phyloP scores from a whole-genome alignment of 148 eudicot genomes.

The Vaccinium corymbosum region DNA sequence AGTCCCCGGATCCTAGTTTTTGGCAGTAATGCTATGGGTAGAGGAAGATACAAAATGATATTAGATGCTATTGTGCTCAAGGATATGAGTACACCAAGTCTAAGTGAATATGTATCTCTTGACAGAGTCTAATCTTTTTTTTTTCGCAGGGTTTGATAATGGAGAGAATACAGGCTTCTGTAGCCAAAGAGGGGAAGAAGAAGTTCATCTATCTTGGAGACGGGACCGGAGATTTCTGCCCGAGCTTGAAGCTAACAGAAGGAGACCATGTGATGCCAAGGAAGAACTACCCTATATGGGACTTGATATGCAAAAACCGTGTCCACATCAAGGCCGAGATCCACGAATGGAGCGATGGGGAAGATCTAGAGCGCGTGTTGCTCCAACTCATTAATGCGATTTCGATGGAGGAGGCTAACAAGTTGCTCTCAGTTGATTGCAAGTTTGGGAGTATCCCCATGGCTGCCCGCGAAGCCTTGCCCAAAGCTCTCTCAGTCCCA shows the following conservation, averaged over 20 bases:
- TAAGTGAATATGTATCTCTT: too few relatives aligned
- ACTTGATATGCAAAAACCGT: conserved; percentile 50
- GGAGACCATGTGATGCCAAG: conserved; percentile 69
- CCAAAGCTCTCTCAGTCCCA: conserved; percentile 47
- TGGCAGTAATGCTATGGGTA: too few relatives aligned
- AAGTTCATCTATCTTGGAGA: conserved; percentile 68
- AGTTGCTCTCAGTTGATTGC: conserved; percentile 43
- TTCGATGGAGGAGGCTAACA: conserved; percentile 8
- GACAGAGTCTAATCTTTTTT: background rate
- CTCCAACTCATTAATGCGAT: conserved; percentile 39
- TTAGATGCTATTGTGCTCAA: too few relatives aligned
- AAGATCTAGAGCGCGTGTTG: conserved; percentile 46
- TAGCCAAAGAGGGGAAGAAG: conserved; percentile 35
- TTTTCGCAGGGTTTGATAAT: conserved; percentile 49
- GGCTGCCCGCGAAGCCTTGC: conserved; percentile 39
- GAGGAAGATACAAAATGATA: too few relatives aligned
- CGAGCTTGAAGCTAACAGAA: conserved; percentile 55
- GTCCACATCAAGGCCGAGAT: conserved; percentile 40
- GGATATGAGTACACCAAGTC: too few relatives aligned
- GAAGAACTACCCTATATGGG: conserved; percentile 75
- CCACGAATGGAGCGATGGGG: conserved; percentile 76
- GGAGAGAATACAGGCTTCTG: conserved; percentile 38
- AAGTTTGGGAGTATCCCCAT: conserved; percentile 51
- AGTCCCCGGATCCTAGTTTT: too few relatives aligned
- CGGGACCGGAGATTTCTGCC: conserved; percentile 77